phyloP scores from a whole-genome alignment of 306 rosid genomes.

The Quercus glauca region DNA sequence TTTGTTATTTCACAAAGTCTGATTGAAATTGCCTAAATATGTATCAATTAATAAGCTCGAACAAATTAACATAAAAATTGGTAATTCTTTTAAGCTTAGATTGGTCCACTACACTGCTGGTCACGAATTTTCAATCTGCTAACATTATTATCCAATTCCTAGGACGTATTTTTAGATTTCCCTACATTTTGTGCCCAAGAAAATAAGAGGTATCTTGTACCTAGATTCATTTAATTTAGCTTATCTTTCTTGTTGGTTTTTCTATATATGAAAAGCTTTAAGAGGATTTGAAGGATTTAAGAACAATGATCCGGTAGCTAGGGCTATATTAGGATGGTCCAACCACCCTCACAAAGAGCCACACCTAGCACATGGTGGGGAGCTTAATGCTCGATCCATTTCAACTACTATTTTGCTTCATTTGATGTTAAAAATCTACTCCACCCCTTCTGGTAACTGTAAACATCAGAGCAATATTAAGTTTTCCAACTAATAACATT shows the following conservation, averaged over 20 bases:
- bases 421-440: constrained; percentile 8
- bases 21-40: background rate
- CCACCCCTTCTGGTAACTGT: constrained; percentile 13
- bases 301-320: background rate
- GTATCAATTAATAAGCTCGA: background rate
- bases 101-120: background rate
- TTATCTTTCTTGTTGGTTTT: background rate
- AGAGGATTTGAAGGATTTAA: background rate
- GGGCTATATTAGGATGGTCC: constrained; percentile 36
- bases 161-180: background rate
- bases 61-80: too few relatives aligned
- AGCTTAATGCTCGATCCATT: constrained; percentile 9
- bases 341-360: constrained; percentile 28
- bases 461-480: background rate
- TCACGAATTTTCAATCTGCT: background rate
- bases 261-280: background rate
- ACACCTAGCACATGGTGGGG: constrained; percentile 42
- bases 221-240: background rate
- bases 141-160: background rate
- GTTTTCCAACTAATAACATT: background rate
- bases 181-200: background rate
- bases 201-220: background rate
- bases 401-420: constrained; percentile 32
- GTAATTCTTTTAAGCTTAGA: background rate
- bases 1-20: background rate